Evolutionary conservation across 225 moss, liverwort and hornwort species (phyloP).

Genomic region (Climacium dendroides): DNA sequence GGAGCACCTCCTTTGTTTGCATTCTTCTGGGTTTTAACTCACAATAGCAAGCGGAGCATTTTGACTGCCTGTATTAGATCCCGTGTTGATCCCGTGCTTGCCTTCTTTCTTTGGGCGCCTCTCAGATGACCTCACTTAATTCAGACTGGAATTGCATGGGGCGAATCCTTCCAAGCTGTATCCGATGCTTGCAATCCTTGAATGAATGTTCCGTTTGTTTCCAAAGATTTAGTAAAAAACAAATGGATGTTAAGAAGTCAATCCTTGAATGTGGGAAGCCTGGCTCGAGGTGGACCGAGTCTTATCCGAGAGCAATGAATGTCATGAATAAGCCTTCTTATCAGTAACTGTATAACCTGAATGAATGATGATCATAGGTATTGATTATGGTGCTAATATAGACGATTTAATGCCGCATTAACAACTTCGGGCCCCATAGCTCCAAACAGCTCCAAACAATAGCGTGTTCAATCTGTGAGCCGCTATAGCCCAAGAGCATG

Average conservation of each 20-base stretch:
- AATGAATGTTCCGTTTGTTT: too few relatives aligned
- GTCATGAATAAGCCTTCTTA: not conserved
- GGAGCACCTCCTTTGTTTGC: not conserved
- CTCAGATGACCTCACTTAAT: not conserved
- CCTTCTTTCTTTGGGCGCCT: not conserved
- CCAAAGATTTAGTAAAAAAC: too few relatives aligned
- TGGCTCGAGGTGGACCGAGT: not conserved
- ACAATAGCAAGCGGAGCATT: not conserved
- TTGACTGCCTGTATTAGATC: not conserved
- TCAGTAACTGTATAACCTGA: not conserved
- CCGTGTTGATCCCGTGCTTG: not conserved
- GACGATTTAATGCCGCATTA: not conserved
- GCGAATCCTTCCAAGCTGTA: not conserved
- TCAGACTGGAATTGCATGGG: not conserved
- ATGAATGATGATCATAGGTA: not conserved
- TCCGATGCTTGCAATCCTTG: too few relatives aligned
- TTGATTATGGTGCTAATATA: not conserved
- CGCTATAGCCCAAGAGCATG: too few relatives aligned
- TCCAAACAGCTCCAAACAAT: not conserved
- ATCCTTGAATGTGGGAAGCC: not conserved
- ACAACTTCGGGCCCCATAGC: not conserved
- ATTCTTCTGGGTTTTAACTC: not conserved
- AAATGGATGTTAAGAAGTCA: too few relatives aligned
- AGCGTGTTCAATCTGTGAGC: too few relatives aligned
- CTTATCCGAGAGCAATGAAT: not conserved